phyloP scores from a whole-genome alignment of 1,284 basidiomycete genomes.

The Golubevia pallescens region DNA sequence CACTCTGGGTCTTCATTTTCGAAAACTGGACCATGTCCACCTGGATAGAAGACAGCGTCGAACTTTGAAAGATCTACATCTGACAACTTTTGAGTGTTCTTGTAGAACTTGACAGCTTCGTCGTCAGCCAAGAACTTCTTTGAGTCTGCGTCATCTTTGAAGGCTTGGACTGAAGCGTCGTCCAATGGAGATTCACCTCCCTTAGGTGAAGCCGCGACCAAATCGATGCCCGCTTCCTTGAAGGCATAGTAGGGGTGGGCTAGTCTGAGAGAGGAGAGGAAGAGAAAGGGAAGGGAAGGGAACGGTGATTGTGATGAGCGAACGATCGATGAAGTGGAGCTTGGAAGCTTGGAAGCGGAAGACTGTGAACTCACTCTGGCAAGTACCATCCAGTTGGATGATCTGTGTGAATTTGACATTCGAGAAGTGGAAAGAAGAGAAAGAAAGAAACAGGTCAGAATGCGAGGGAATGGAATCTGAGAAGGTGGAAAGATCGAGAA shows the following conservation, averaged over 20 bases:
- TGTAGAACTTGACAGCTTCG: conserved; percentile 71
- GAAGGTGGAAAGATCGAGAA: too few species aligned
- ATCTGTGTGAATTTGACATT: too few species aligned
- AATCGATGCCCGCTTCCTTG: conserved; percentile 68
- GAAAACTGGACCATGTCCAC: conserved; percentile 67
- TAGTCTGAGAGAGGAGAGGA: too few species aligned
- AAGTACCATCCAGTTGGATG: too few species aligned
- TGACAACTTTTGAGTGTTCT: conserved; percentile 71
- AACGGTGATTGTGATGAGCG: too few species aligned
- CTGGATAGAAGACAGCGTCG: conserved; percentile 78
- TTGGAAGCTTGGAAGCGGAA: too few species aligned
- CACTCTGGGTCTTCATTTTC: conserved; percentile 69
- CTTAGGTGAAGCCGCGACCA: conserved; percentile 76
- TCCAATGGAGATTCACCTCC: conserved; percentile 79
- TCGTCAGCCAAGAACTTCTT: conserved; percentile 73
- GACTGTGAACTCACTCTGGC: too few species aligned
- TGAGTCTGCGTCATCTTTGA: conserved; percentile 68
- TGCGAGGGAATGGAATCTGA: too few species aligned
- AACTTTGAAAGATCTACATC: conserved; percentile 73
- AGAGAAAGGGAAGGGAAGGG: too few species aligned
- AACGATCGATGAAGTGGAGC: too few species aligned
- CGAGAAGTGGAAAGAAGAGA: too few species aligned
- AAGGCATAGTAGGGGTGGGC: conserved; percentile 81
- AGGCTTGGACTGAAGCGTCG: conserved; percentile 70
- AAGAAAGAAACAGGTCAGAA: too few species aligned